Evolutionary conservation across 2,329 filamentous ascomycete species (phyloP), one percentile per base, ranked within the genome.

Genomic region (Colletotrichum siamense): DNA sequence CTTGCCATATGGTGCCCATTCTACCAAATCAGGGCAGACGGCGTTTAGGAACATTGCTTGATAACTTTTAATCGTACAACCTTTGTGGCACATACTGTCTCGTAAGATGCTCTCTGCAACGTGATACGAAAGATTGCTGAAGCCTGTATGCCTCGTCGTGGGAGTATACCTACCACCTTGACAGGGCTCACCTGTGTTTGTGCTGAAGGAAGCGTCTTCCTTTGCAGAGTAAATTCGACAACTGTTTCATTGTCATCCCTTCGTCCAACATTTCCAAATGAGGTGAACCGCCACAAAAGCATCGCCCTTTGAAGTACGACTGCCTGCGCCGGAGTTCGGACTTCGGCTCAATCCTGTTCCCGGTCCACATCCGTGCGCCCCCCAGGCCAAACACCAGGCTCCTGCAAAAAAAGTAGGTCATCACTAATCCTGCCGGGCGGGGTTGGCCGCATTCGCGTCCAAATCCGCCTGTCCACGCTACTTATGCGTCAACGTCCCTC

Each of bases 11-110:
- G 22, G 69, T 63, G 34, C 39, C 15, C 52, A 32, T 36, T 69
- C 61, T 61, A 24, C 26, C 26, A 28, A 61, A 39, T 28, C 62
- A 66, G 49, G 30, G 24, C 39, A 36, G 12, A 57, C 26, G 73
- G 73, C 63, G 73, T 75, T 71, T 18, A 34, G 69, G 39, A 55
- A 44, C 63, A 34, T 67, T 36, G 73, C 69, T 73, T 75, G 63
- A 55, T 68, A 73, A 68, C 30, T 68, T 63, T 34, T 73, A 75
- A 73, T 75, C 36, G 55, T 57, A 68, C 72, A 75, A 69, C 73
- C 36, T 22, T 34, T 15, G 16, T 22, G 13, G 69, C 39, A 59
- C 30, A 18, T 9, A 6, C 10, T 22, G 8, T 22, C 62, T 39
- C 34, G 8, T 44, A 9, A 5, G 62, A 28, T 64, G 30, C n/a